A percentile compares a stretch with the other conserved stretches of the same genome.
Conservation (phyloP, 306 rosid genomes). For the Hylodesmum podocarpum region DNA sequence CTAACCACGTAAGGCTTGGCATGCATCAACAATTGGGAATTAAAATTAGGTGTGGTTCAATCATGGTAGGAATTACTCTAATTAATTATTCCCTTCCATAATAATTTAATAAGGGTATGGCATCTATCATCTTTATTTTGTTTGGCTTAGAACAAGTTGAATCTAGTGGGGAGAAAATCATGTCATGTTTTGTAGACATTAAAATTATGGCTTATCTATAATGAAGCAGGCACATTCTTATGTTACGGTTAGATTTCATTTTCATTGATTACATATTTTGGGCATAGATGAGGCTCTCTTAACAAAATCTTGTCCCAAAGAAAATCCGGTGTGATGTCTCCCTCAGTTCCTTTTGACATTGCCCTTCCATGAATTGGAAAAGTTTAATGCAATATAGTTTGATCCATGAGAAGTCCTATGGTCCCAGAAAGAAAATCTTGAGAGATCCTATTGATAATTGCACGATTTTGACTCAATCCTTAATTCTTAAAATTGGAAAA, state of each 20-base stretch:
- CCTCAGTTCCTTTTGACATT: constrained; percentile 34
- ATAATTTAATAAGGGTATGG: constrained; percentile 25
- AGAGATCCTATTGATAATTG: constrained; percentile 50
- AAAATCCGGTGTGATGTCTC: constrained; percentile 52
- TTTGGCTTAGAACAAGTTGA: constrained; percentile 22
- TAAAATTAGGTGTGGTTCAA: constrained; percentile 32
- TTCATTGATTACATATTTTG: constrained; percentile 41
- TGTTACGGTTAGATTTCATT: constrained; percentile 16
- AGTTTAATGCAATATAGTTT: constrained; percentile 28
- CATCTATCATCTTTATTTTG: constrained; percentile 31
- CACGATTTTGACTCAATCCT: constrained; percentile 42
- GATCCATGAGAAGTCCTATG: constrained; percentile 29
- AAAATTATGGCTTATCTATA: constrained; percentile 9
- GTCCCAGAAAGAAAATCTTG: constrained; percentile 47
- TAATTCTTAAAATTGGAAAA: constrained; percentile 11
- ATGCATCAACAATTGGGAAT: constrained; percentile 13
- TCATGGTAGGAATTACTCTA: constrained; percentile 21
- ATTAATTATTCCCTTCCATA: constrained; percentile 10
- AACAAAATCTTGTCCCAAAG: constrained; percentile 43
- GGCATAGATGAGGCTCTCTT: constrained; percentile 21
- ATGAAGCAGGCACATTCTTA: constrained; percentile 18
- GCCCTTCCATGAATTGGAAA: constrained; percentile 33
- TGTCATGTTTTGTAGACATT: not conserved
- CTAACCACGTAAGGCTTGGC: constrained; percentile 18
- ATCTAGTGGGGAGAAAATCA: not conserved